These are phyloP conservation scores for Pholiota conissans DNA, from an alignment of 768 basidiomycete genomes.

Conservation along the genomic window DNA sequence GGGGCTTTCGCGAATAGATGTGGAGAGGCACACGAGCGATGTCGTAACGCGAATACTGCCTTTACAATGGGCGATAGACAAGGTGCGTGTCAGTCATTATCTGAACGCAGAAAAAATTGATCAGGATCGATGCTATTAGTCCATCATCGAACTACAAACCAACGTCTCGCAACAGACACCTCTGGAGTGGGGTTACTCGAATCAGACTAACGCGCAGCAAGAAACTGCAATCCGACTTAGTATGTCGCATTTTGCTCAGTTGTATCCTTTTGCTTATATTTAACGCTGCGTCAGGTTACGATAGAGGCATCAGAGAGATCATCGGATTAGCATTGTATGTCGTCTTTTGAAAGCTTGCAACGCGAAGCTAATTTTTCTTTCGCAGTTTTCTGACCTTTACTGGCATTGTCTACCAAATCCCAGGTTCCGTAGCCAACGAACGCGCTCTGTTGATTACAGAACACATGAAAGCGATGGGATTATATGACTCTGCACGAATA, in stretches of 20 bases:
- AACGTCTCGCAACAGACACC: slow-evolving; percentile 47
- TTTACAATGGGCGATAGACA: slow-evolving; percentile 76
- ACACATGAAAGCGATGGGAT: slow-evolving; percentile 81
- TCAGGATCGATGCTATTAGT: too few species aligned
- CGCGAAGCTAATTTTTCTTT: not conserved
- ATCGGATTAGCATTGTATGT: slow-evolving; percentile 17
- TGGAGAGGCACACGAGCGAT: slow-evolving; percentile 62
- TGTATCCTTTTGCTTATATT: not conserved
- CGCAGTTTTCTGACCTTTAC: slow-evolving; percentile 16
- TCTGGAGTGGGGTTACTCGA: slow-evolving; percentile 33
- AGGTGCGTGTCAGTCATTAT: slow-evolving; percentile 36
- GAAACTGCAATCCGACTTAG: slow-evolving; percentile 3
- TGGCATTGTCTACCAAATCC: slow-evolving; percentile 18
- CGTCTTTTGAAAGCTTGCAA: not conserved
- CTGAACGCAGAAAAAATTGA: too few species aligned
- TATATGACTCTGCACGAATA: slow-evolving; percentile 62
- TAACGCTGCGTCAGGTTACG: slow-evolving; percentile 10
- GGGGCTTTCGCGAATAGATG: slow-evolving; percentile 64
- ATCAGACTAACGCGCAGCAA: slow-evolving; percentile 6
- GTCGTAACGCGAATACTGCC: slow-evolving; percentile 68
- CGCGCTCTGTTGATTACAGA: slow-evolving; percentile 61
- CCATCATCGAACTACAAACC: slow-evolving; percentile 68
- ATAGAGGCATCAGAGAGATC: slow-evolving; percentile 13
- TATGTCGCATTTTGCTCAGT: not conserved
- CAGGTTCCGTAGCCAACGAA: slow-evolving; percentile 36